These are phyloP conservation scores for Sorghum bicolor DNA, from an alignment of 176 grass and related monocot species.

Conservation along the genomic window Sorghum_bicolor_NCBIv3 NC_012879.2:59423501-59424000, in stretches of 20 bases:
- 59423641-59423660: not conserved
- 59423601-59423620: not conserved
- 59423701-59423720: not conserved
- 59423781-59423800: not conserved
- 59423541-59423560: too few relatives aligned
- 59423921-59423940: not conserved
- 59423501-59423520: too few relatives aligned
- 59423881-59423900: not conserved
- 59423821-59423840: slow-evolving; percentile 15
- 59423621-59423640: not conserved
- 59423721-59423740: not conserved
- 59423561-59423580: too few relatives aligned
- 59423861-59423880: not conserved
- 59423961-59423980: not conserved
- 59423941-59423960: not conserved
- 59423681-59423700: not conserved
- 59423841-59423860: not conserved
- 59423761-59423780: not conserved
- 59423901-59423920: not conserved
- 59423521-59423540: too few relatives aligned
- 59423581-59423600: too few relatives aligned
- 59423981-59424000: not conserved
- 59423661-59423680: not conserved
- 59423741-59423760: not conserved
- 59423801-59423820: slow-evolving; percentile 1